A percentile compares a stretch with the other conserved stretches of the same genome.
phyloP scores from a whole-genome alignment of 495 filamentous ascomycete species.

The Hyaloscypha hepaticicola region DNA sequence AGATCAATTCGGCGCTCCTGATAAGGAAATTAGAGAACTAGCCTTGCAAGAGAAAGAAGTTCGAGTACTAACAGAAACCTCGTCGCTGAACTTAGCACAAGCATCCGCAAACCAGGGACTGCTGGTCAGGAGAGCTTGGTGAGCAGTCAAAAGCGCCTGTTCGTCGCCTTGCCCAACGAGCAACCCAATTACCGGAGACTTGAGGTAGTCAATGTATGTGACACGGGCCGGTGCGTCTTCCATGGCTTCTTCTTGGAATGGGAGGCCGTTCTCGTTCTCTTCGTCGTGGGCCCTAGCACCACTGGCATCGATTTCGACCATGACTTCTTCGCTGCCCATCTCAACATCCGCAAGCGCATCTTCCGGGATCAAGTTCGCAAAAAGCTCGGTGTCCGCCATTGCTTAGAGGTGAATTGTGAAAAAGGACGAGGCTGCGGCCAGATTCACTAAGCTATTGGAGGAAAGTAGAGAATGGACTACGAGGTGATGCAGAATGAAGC shows the following conservation, averaged over 20 bases:
- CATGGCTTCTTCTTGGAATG: conserved; percentile 44
- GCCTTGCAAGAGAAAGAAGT: not conserved
- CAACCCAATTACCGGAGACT: conserved; percentile 76
- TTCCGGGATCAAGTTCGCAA: conserved; percentile 38
- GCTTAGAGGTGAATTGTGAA: not conserved
- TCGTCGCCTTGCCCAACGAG: conserved; percentile 63
- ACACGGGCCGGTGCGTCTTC: conserved; percentile 40
- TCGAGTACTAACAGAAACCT: conserved; percentile 39
- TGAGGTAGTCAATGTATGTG: conserved; percentile 60
- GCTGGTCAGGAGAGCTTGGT: conserved; percentile 70
- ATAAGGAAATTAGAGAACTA: not conserved
- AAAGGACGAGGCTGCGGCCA: not conserved
- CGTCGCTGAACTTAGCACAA: conserved; percentile 56
- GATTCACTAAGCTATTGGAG: not conserved
- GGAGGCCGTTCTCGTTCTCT: conserved; percentile 34
- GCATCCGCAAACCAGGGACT: conserved; percentile 72
- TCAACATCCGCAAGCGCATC: conserved; percentile 47
- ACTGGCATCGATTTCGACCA: conserved; percentile 29
- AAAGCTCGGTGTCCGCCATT: conserved; percentile 38
- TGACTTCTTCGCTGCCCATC: conserved; percentile 44
- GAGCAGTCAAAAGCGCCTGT: conserved; percentile 67
- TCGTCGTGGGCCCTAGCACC: conserved; percentile 17
- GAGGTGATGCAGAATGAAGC: not conserved
- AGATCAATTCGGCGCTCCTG: conserved; percentile 68
- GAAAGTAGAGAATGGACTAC: not conserved